Evolutionary conservation across 192 early-diverging fungal genomes (phyloP).

Genomic region (Endogone sp.): DNA sequence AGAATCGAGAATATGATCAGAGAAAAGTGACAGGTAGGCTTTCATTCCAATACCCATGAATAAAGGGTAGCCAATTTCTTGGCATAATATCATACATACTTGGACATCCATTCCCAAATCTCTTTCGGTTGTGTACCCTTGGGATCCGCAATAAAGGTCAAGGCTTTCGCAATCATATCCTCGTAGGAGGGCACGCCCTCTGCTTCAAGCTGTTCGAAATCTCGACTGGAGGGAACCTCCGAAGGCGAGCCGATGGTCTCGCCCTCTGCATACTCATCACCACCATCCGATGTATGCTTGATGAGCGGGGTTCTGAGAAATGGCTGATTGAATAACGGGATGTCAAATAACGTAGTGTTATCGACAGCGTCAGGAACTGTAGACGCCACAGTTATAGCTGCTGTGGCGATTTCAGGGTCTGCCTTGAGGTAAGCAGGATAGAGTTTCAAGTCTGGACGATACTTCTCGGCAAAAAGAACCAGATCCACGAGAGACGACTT

Average conservation of each 20-base stretch:
- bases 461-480: conserved; percentile 18
- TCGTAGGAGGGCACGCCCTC: conserved; percentile 43
- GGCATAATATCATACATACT: conserved; percentile 16
- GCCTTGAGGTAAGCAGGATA: conserved; percentile 20
- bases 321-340: no score
- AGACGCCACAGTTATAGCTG: not conserved
- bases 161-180: conserved; percentile 49
- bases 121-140: conserved; percentile 36
- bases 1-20: no score
- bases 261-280: not conserved
- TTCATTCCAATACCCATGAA: not conserved
- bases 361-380: not conserved
- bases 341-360: no score
- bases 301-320: not conserved
- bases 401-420: not conserved
- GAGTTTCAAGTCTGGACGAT: conserved; percentile 18
- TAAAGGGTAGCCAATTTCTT: no score
- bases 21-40: no score
- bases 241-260: not conserved
- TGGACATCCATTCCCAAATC: conserved; percentile 44
- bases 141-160: conserved; percentile 30
- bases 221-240: not conserved
- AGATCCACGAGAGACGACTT: conserved; percentile 20
- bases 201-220: not conserved
- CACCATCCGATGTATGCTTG: conserved; percentile 2